A percentile compares a stretch with the other conserved stretches of the same genome.
These are phyloP conservation scores for Penicillium sp. DNA, from an alignment of 2,329 filamentous ascomycete species.

Conservation along the genomic window DNA sequence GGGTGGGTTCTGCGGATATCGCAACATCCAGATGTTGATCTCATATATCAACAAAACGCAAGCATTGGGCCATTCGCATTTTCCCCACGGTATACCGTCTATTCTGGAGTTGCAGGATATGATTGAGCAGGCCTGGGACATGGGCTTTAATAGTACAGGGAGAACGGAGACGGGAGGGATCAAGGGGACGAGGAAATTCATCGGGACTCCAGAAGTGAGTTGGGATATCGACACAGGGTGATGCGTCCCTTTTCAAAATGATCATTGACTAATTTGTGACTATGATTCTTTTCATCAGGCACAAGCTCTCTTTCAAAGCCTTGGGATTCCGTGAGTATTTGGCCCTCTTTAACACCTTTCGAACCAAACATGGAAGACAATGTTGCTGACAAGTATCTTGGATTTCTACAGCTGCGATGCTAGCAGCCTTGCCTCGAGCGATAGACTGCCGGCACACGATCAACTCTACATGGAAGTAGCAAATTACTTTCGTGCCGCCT, in stretches of 20 bases:
- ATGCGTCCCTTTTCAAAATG: slow-evolving; percentile 1
- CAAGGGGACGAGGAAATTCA: slow-evolving; percentile 84
- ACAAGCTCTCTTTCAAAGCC: slow-evolving; percentile 66
- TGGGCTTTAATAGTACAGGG: slow-evolving; percentile 68
- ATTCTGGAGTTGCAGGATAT: slow-evolving; percentile 78
- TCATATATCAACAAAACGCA: slow-evolving; percentile 65
- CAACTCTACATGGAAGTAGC: slow-evolving; percentile 63
- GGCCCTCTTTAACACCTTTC: neutral
- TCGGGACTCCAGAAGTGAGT: slow-evolving; percentile 79
- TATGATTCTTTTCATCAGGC: slow-evolving; percentile 47
- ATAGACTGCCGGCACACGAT: slow-evolving; percentile 44
- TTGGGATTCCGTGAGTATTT: slow-evolving; percentile 57
- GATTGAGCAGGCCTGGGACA: slow-evolving; percentile 85
- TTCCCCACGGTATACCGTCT: slow-evolving; percentile 59
- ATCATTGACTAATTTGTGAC: no score
- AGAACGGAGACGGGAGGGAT: slow-evolving; percentile 81
- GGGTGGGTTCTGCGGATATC: slow-evolving; percentile 89
- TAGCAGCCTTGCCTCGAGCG: slow-evolving; percentile 50
- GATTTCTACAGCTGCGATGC: slow-evolving; percentile 48
- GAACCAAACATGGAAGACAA: neutral
- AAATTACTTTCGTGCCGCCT: slow-evolving; percentile 62
- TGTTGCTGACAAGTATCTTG: neutral
- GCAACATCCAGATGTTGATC: slow-evolving; percentile 87
- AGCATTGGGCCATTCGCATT: slow-evolving; percentile 53
- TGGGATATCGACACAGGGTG: neutral